Percentiles rank a stretch among this genome's conserved stretches.
phyloP scores from a whole-genome alignment of 78 protist species.

The Mantamonas sphyraenae region DNA sequence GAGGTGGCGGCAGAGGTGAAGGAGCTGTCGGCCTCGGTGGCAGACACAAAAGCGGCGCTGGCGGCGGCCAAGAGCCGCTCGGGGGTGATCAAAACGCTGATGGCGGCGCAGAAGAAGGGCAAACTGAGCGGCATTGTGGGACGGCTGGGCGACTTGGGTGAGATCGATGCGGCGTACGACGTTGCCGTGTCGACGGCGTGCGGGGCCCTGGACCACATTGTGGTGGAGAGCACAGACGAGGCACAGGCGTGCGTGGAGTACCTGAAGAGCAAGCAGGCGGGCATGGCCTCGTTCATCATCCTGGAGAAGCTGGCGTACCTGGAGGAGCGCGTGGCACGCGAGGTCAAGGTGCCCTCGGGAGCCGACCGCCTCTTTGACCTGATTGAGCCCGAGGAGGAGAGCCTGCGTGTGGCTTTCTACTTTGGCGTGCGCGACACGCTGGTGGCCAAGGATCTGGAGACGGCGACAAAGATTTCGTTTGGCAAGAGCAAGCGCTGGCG shows the following conservation, averaged over 20 bases:
- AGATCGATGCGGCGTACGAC: slow-evolving; percentile 81
- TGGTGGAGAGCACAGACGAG: slow-evolving; percentile 76
- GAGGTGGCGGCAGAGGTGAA: not conserved
- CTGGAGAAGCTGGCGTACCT: slow-evolving; percentile 69
- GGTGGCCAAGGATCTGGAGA: slow-evolving; percentile 54
- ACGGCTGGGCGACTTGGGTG: slow-evolving; percentile 94
- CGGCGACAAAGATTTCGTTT: slow-evolving; percentile 15
- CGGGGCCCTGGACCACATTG: slow-evolving; percentile 66
- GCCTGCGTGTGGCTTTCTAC: slow-evolving; percentile 76
- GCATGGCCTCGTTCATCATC: slow-evolving; percentile 90
- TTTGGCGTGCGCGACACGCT: slow-evolving; percentile 88
- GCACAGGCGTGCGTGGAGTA: slow-evolving; percentile 54
- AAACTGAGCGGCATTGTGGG: slow-evolving; percentile 43
- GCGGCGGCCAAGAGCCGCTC: not conserved
- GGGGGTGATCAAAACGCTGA: not conserved
- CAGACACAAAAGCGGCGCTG: not conserved
- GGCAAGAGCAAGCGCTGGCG: slow-evolving; percentile 44
- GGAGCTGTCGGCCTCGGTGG: not conserved
- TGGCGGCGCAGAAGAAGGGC: not conserved
- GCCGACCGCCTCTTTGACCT: slow-evolving; percentile 66
- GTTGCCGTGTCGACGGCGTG: slow-evolving; percentile 91
- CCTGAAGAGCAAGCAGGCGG: slow-evolving; percentile 25
- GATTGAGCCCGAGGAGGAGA: slow-evolving; percentile 20
- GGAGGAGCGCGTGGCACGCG: not conserved
- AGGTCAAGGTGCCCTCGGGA: not conserved